Conservation (phyloP, 1,139 yeast genomes). For the Yamadazyma jaroonii region DNA sequence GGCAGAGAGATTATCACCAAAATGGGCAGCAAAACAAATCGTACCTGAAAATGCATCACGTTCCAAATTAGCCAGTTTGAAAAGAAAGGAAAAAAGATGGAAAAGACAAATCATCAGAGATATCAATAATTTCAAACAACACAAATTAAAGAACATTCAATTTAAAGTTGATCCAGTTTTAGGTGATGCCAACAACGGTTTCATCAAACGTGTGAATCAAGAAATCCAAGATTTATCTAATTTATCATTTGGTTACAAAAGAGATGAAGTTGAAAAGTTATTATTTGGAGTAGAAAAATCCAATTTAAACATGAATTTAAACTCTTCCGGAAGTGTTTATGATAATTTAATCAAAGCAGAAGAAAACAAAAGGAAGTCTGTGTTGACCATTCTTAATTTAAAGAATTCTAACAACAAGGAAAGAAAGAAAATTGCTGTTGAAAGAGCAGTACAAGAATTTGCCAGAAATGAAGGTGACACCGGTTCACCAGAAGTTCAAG, state of each 20-base stretch:
- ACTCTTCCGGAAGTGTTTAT: slow-evolving; percentile 33
- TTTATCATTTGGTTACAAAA: slow-evolving; percentile 57
- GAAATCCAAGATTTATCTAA: slow-evolving; percentile 55
- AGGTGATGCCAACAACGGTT: slow-evolving; percentile 68
- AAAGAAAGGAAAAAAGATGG: slow-evolving; percentile 40
- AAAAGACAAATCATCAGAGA: slow-evolving; percentile 45
- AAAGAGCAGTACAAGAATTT: slow-evolving; percentile 74
- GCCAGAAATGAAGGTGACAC: slow-evolving; percentile 86
- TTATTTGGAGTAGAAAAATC: slow-evolving; percentile 70
- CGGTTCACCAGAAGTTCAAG: slow-evolving; percentile 94
- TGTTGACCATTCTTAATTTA: slow-evolving; percentile 69
- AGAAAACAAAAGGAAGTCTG: slow-evolving; percentile 62
- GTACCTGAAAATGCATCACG: slow-evolving; percentile 24
- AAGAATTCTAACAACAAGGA: slow-evolving; percentile 67
- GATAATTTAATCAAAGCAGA: slow-evolving; percentile 45
- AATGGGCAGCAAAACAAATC: slow-evolving; percentile 33
- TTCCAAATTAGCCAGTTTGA: slow-evolving; percentile 34
- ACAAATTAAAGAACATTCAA: slow-evolving; percentile 28
- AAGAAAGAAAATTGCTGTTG: slow-evolving; percentile 55
- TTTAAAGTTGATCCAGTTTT: slow-evolving; percentile 69
- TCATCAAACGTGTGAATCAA: slow-evolving; percentile 63
- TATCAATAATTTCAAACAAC: slow-evolving; percentile 45
- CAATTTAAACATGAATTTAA: slow-evolving; percentile 25
- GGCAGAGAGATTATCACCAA: slow-evolving; percentile 14
- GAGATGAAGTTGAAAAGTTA: slow-evolving; percentile 70